Evolutionary conservation across 768 basidiomycete genomes (phyloP).

Genomic region (Amanita inopinata): DNA sequence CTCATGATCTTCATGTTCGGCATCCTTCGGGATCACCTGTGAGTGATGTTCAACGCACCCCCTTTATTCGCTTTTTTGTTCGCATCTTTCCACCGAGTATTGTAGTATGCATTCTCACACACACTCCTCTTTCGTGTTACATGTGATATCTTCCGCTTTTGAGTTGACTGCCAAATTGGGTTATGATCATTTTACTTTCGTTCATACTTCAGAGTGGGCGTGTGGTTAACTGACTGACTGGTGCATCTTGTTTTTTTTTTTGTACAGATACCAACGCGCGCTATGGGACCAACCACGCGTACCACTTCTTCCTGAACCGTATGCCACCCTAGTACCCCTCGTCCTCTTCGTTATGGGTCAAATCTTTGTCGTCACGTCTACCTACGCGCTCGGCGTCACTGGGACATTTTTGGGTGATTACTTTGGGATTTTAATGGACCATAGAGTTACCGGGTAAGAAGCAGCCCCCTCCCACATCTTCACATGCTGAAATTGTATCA

Average conservation of each 20-base stretch:
- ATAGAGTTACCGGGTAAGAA: constrained; percentile 68
- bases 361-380: constrained; percentile 78
- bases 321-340: constrained; percentile 48
- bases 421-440: constrained; percentile 81
- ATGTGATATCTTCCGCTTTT: too few relatives aligned
- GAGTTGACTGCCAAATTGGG: too few relatives aligned
- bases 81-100: neutral
- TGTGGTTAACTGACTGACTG: too few relatives aligned
- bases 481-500: neutral
- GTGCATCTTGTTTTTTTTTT: neutral
- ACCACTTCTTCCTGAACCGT: constrained; percentile 56
- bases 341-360: constrained; percentile 66
- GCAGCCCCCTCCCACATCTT: neutral
- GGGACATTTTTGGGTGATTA: constrained; percentile 88
- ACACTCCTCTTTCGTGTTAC: too few relatives aligned
- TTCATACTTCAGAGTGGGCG: too few relatives aligned
- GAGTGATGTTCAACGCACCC: constrained; percentile 20
- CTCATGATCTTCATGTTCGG: constrained; percentile 79
- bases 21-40: constrained; percentile 80
- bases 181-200: too few relatives aligned
- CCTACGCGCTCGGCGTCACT: constrained; percentile 85
- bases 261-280: constrained; percentile 72
- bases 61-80: neutral
- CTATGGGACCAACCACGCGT: constrained; percentile 65
- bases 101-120: neutral